Conservation (phyloP, 2,329 filamentous ascomycete genomes). For the Xylaria arbuscula region DNA sequence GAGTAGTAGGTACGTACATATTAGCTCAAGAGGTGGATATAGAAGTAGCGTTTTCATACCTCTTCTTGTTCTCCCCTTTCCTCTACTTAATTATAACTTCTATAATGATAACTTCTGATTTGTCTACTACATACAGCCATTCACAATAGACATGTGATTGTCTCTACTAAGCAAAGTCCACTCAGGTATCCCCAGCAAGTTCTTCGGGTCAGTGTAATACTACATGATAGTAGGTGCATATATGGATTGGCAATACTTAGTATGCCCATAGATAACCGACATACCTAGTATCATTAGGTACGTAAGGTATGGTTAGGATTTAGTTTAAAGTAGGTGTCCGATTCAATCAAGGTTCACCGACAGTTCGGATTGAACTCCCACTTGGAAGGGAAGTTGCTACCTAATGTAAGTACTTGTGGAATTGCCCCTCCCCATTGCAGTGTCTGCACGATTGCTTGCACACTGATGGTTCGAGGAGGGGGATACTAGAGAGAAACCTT, state of each 20-base stretch:
- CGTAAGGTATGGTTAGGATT: background rate
- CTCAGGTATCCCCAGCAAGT: no score
- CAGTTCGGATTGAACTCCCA: slow-evolving; percentile 5
- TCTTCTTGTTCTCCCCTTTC: no score
- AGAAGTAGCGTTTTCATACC: no score
- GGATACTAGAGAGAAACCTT: background rate
- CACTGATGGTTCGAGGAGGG: background rate
- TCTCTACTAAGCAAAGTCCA: no score
- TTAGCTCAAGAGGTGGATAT: no score
- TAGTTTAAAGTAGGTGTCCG: background rate
- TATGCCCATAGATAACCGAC: no score
- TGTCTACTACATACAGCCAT: no score
- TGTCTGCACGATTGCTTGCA: slow-evolving; percentile 22
- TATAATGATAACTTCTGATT: no score
- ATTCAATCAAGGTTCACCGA: background rate
- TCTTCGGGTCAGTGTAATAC: background rate
- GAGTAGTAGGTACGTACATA: no score
- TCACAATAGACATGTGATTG: background rate
- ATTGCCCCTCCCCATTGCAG: background rate
- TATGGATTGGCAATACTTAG: background rate
- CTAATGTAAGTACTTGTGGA: background rate
- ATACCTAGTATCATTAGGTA: background rate
- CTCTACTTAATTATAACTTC: no score
- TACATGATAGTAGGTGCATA: background rate
- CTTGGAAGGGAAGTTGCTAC: background rate